Conservation (phyloP, 805 yeast species). For the Lipomyces yamanashiensis region DNA sequence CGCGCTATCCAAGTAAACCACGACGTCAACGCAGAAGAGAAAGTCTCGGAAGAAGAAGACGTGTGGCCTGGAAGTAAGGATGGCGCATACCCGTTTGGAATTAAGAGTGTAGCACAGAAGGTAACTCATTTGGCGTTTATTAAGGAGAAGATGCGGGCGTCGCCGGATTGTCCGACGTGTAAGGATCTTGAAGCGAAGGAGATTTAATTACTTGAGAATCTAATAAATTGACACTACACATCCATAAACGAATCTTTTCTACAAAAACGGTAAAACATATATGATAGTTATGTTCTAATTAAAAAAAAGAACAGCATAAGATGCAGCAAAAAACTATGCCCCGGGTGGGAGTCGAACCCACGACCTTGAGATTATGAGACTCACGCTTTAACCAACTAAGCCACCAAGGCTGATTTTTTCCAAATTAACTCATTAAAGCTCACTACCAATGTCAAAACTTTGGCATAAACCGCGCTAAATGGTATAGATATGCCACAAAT, state of each 20-base stretch:
- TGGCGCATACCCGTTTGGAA: conserved; percentile 9
- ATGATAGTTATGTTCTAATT: too few species aligned
- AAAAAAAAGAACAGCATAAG: neutral
- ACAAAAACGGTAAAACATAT: too few species aligned
- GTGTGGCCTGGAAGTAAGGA: conserved; percentile 21
- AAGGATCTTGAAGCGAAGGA: conserved; percentile 12
- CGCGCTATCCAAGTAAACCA: conserved; percentile 4
- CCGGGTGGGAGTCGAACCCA: conserved; percentile 44
- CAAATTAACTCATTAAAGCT: neutral
- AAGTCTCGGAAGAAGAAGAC: conserved; percentile 13
- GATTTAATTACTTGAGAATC: neutral
- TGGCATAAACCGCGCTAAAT: neutral
- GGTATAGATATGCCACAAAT: too few species aligned
- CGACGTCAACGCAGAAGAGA: conserved; percentile 6
- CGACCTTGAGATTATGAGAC: conserved; percentile 41
- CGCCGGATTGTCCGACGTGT: conserved; percentile 28
- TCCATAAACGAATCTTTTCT: too few species aligned
- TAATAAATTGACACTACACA: too few species aligned
- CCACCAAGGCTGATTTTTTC: conserved; percentile 33
- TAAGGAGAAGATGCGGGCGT: conserved; percentile 21
- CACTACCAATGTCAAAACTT: neutral
- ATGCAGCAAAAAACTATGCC: conserved; percentile 39
- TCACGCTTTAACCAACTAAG: conserved; percentile 40
- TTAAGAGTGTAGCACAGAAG: conserved; percentile 31
- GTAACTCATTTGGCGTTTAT: conserved; percentile 34